Evolutionary conservation across 2,329 filamentous ascomycete genomes (phyloP).

Genomic region (Neofusicoccum ribis): DNA sequence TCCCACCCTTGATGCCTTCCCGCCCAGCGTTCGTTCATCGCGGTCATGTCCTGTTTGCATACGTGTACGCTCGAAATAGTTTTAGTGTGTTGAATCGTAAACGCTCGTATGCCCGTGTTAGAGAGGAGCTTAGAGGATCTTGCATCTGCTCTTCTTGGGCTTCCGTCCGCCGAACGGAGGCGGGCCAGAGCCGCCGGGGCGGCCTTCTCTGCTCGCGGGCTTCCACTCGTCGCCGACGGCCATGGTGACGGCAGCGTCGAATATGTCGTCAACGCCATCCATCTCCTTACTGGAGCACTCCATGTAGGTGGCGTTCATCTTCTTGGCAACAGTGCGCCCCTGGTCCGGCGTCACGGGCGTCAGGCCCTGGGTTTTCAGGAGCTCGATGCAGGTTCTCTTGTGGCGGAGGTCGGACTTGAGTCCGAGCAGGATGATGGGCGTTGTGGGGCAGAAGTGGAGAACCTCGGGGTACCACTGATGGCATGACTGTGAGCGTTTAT

Average conservation of each 20-base stretch:
- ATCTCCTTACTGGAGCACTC: constrained; percentile 99
- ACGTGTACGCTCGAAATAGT: constrained; percentile 3
- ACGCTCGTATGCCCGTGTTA: background rate
- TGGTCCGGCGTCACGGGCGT: constrained; percentile 93
- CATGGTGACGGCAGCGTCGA: constrained; percentile 85
- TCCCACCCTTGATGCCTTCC: constrained; percentile 1
- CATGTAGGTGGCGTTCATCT: constrained; percentile 95
- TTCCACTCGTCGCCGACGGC: constrained; percentile 71
- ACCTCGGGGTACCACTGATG: constrained; percentile 97
- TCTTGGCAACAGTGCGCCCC: constrained; percentile 80
- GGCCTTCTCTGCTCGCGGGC: constrained; percentile 5
- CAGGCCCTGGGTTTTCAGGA: constrained; percentile 95
- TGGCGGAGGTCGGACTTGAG: constrained; percentile 95
- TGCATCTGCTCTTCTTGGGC: constrained; percentile 41
- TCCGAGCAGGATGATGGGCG: constrained; percentile 90
- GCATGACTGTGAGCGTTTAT: constrained; percentile 20
- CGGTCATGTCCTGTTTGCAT: constrained; percentile 9
- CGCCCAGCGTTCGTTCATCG: constrained; percentile 19
- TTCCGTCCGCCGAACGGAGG: constrained; percentile 34
- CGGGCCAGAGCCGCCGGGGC: constrained; percentile 17
- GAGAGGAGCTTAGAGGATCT: constrained; percentile 34
- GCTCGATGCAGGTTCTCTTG: constrained; percentile 96
- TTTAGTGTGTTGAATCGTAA: constrained; percentile 1
- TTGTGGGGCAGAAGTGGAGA: constrained; percentile 97
- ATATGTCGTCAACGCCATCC: constrained; percentile 93